Evolutionary conservation across 202 grass and related monocot species (phyloP).

Genomic region (Hordeum pubiflorum): DNA sequence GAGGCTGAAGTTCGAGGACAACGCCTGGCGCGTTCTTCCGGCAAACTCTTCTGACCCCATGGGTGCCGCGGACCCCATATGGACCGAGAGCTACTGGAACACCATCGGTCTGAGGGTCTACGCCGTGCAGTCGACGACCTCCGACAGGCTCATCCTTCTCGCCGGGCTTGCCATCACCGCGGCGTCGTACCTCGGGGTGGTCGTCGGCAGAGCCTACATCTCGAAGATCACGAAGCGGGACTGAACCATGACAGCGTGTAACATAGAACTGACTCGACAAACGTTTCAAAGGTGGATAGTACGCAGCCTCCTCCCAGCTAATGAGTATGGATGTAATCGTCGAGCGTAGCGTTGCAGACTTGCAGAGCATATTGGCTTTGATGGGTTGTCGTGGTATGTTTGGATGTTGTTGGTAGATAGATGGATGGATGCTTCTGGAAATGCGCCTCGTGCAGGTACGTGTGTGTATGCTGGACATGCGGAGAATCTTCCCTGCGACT

Average conservation of each 20-base stretch:
- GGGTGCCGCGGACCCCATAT: slow-evolving; percentile 59
- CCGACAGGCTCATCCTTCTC: slow-evolving; percentile 58
- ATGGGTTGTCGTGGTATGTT: not conserved
- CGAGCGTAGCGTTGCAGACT: not conserved
- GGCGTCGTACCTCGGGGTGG: slow-evolving; percentile 46
- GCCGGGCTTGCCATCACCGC: slow-evolving; percentile 45
- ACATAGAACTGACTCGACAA: not conserved
- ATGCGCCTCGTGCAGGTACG: too few relatives aligned
- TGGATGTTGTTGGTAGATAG: not conserved
- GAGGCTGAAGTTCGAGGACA: slow-evolving; percentile 59
- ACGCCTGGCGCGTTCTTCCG: slow-evolving; percentile 59
- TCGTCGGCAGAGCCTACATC: slow-evolving; percentile 45
- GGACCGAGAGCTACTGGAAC: slow-evolving; percentile 95
- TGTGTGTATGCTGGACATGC: too few relatives aligned
- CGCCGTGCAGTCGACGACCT: slow-evolving; percentile 52
- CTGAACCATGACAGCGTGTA: slow-evolving; percentile 22
- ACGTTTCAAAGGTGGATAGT: too few relatives aligned
- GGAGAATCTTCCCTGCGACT: too few relatives aligned
- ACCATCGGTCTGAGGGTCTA: slow-evolving; percentile 79
- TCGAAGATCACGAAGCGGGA: slow-evolving; percentile 67
- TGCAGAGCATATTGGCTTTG: not conserved
- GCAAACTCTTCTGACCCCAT: slow-evolving; percentile 53
- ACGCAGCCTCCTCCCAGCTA: too few relatives aligned
- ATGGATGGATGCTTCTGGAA: too few relatives aligned
- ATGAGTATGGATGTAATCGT: not conserved